Evolutionary conservation across 805 yeast genomes (phyloP), one percentile per base, ranked within the genome.

Genomic region (Teunomyces kruisii): DNA sequence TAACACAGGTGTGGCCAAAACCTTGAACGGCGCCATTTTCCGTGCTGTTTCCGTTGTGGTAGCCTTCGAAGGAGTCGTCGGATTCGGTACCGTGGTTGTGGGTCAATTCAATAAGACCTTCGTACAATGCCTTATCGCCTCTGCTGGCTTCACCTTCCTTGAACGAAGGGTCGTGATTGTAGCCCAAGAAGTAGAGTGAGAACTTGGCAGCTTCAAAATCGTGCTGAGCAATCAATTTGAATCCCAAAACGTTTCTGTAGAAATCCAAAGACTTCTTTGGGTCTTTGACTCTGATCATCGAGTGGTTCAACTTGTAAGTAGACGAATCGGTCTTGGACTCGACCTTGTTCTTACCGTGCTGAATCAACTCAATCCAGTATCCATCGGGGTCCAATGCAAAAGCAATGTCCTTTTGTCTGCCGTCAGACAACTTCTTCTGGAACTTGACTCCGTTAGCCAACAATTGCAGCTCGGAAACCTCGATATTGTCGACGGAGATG

Each of bases 351-450:
- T 70, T 52, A 14, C 68, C 74, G 54, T 79, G 83, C 58, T 81
- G 82, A 54, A 92, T 79, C 58, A 92, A 70, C 74, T 92, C 99
- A 57, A 92, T 79, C 99, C 99, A 92, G 71, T 94, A 94, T 56
- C 94, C 94, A 67, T 92, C 92, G 6, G 98, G 97, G 59, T 94
- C 99, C 55, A 91, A 78, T 6, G 85, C 96, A 67, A 92, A 94
- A 0, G 98, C 98, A 70, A 94, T 91, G 65, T 89, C 78, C 66
- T 83, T 84, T 69, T 88, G 96, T 67, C 97, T 83, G 30, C 99
- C 99, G 61, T 92, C 98, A 31, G 80, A 66, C 53, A 91, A 72
- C 60, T 75, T 87, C 75, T 92, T 94, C 68, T 91, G 80, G 74
- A 92, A 92, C 41, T 67, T 62, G 44, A 86, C 97, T 15, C 84